Evolutionary conservation across 768 basidiomycete genomes (phyloP).

Genomic region (Hygrophoropsis aurantiaca): DNA sequence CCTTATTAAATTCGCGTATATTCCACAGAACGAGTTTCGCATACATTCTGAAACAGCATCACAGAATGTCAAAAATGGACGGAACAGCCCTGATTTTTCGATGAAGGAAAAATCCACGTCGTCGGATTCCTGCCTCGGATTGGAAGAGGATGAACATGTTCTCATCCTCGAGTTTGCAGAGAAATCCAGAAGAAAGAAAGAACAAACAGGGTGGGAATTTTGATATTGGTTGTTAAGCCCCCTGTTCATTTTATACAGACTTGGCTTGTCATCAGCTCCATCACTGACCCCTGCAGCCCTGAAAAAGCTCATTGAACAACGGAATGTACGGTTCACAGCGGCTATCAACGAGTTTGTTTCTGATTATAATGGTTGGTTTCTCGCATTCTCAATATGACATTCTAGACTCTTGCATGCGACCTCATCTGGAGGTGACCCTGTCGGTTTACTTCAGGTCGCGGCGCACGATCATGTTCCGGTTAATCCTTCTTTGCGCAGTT

Average conservation of each 20-base stretch:
- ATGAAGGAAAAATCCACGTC: constrained; percentile 15
- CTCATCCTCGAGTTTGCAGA: constrained; percentile 53
- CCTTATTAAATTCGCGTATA: constrained; percentile 80
- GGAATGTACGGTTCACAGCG: constrained; percentile 61
- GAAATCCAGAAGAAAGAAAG: constrained; percentile 33
- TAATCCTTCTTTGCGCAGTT: constrained; percentile 38
- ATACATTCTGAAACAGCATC: constrained; percentile 43
- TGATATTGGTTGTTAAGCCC: constrained; percentile 5
- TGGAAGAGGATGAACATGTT: constrained; percentile 46
- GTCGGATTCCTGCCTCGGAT: constrained; percentile 23
- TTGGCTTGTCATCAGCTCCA: constrained; percentile 20
- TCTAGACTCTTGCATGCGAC: constrained; percentile 60
- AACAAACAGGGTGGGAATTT: constrained; percentile 22
- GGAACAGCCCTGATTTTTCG: constrained; percentile 43
- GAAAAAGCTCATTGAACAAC: constrained; percentile 68
- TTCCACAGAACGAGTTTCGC: constrained; percentile 59
- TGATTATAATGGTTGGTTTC: not conserved
- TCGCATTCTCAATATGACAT: not conserved
- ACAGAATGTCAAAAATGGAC: constrained; percentile 20
- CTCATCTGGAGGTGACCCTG: constrained; percentile 56
- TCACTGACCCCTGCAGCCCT: constrained; percentile 55
- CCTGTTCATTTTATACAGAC: constrained; percentile 10
- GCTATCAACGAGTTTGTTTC: constrained; percentile 67
- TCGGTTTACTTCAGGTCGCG: constrained; percentile 61
- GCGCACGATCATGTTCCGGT: constrained; percentile 72